A percentile compares a stretch with the other conserved stretches of the same genome.
Conservation (phyloP, 2,329 filamentous ascomycete genomes). For the Hysterium pulicare region DNA sequence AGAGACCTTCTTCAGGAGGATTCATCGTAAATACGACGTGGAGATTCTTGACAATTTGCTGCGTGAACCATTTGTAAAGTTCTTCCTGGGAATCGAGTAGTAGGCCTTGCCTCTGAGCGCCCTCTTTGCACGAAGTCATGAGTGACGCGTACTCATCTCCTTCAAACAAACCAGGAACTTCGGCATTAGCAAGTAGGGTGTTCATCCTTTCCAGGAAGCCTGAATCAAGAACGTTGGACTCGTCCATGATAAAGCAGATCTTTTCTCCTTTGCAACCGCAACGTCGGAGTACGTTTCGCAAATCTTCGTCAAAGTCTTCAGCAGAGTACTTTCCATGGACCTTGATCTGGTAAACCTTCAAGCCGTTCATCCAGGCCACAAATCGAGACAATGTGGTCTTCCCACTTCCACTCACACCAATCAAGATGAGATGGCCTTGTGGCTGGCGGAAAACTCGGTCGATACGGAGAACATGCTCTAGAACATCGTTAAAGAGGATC, state of each 20-base stretch:
- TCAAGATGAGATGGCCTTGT: slow-evolving; percentile 95
- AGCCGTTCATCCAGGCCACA: slow-evolving; percentile 99
- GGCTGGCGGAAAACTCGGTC: slow-evolving; percentile 98
- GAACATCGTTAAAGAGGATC: slow-evolving; percentile 97
- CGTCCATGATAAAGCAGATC: slow-evolving; percentile 99
- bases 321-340: slow-evolving; percentile 97
- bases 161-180: slow-evolving; percentile 97
- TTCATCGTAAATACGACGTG: slow-evolving; percentile 99
- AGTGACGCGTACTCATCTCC: slow-evolving; percentile 98
- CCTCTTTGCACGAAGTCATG: slow-evolving; percentile 99
- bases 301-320: slow-evolving; percentile 97
- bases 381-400: slow-evolving; percentile 98
- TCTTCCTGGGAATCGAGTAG: slow-evolving; percentile 97
- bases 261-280: slow-evolving; percentile 98
- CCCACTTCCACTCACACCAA: slow-evolving; percentile 96
- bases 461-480: slow-evolving; percentile 97
- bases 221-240: slow-evolving; percentile 96
- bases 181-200: slow-evolving; percentile 95
- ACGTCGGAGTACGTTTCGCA: slow-evolving; percentile 86
- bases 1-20: slow-evolving; percentile 89
- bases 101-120: slow-evolving; percentile 90
- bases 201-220: slow-evolving; percentile 99
- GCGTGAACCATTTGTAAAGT: slow-evolving; percentile 99
- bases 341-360: slow-evolving; percentile 99
- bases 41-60: slow-evolving; percentile 97